phyloP scores from a whole-genome alignment of 2,329 filamentous ascomycete species.

The Elsinoe arachidis region DNA sequence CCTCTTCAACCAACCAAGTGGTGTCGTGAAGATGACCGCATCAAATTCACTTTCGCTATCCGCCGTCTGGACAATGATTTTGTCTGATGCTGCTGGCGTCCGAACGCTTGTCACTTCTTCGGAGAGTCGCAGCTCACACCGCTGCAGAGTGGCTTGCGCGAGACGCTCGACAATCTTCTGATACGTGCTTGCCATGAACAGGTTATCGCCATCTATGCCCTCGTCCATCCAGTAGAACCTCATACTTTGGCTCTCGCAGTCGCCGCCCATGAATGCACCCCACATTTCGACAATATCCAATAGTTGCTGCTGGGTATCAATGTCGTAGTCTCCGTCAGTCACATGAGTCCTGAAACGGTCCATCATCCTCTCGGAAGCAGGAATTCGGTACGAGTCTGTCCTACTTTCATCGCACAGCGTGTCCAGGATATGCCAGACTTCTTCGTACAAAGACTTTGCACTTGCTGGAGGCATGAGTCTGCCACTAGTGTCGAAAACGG shows the following conservation, averaged over 20 bases:
- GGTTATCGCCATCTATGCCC: constrained; percentile 57
- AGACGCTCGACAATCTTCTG: constrained; percentile 46
- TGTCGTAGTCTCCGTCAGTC: constrained; percentile 31
- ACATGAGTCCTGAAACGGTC: neutral
- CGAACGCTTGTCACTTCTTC: constrained; percentile 25
- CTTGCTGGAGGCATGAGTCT: neutral
- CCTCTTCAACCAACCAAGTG: constrained; percentile 60
- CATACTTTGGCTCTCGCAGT: constrained; percentile 54
- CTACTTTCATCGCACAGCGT: neutral
- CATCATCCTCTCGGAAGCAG: neutral
- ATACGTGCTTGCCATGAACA: constrained; percentile 51
- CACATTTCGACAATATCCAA: constrained; percentile 53
- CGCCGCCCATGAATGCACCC: constrained; percentile 59
- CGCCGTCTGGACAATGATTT: constrained; percentile 35
- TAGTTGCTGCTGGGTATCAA: constrained; percentile 42
- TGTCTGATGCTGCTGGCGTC: constrained; percentile 26
- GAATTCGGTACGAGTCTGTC: neutral
- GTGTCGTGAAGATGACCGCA: constrained; percentile 58
- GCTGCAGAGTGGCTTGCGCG: constrained; percentile 28
- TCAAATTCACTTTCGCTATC: constrained; percentile 49
- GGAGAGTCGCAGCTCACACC: neutral
- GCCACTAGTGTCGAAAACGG: neutral
- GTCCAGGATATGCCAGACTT: neutral
- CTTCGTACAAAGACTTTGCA: neutral
- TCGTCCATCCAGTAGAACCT: constrained; percentile 68